These are phyloP conservation scores for Crithidia sp. DNA, from an alignment of 208 protist genomes.

Conservation along the genomic window DNA sequence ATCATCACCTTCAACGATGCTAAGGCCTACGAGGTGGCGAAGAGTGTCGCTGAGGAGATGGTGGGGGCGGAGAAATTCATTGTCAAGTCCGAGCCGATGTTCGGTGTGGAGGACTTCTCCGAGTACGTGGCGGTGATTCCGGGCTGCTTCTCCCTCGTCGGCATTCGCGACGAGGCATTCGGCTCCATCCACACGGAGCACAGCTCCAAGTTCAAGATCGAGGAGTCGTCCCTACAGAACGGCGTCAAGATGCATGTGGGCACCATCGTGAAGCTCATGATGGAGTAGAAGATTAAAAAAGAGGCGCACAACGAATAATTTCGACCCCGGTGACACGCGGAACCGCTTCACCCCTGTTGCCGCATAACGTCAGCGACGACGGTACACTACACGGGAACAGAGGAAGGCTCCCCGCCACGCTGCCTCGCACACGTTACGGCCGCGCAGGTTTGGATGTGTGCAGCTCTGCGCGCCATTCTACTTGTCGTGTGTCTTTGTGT, in stretches of 20 bases:
- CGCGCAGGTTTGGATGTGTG: no score
- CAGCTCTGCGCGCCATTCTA: no score
- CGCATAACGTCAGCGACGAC: neutral
- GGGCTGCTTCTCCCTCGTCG: constrained; percentile 55
- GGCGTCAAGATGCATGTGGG: constrained; percentile 50
- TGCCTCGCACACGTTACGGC: no score
- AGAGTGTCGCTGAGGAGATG: constrained; percentile 40
- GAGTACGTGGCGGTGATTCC: constrained; percentile 73
- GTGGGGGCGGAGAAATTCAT: constrained; percentile 47
- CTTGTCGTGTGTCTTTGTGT: no score
- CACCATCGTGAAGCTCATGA: constrained; percentile 35
- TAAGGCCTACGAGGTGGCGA: constrained; percentile 62
- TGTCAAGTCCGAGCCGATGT: constrained; percentile 43
- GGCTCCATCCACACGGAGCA: constrained; percentile 24
- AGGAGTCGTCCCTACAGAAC: constrained; percentile 48
- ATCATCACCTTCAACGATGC: constrained; percentile 83
- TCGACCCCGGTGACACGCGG: neutral
- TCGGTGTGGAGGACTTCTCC: constrained; percentile 74
- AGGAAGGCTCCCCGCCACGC: neutral
- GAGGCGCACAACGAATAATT: neutral
- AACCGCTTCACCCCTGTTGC: neutral
- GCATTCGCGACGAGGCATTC: constrained; percentile 23
- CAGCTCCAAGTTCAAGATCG: constrained; percentile 37
- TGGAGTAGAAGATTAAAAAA: neutral
- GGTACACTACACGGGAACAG: neutral